phyloP scores from a whole-genome alignment of 2,329 filamentous ascomycete genomes.

The Aspergillus awamori region DNA sequence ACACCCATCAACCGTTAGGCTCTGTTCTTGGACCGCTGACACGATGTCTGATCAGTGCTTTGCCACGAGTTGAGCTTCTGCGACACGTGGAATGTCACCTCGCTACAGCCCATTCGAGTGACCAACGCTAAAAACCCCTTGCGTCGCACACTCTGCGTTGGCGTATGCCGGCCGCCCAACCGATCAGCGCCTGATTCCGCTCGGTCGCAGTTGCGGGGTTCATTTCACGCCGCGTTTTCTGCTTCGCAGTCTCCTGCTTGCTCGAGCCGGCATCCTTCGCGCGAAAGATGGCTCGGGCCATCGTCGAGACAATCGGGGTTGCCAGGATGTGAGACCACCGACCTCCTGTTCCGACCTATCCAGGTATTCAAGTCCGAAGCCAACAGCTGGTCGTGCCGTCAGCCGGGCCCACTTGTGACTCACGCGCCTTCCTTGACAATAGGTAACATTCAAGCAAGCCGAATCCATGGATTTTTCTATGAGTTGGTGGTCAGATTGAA shows the following conservation, averaged over 20 bases:
- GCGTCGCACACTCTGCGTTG: not conserved
- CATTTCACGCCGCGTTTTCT: not conserved
- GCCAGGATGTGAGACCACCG: not conserved
- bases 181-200: not conserved
- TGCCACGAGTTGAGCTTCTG: not conserved
- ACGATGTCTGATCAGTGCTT: not conserved
- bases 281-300: not conserved
- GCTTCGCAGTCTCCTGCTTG: not conserved
- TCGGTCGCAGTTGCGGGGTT: not conserved
- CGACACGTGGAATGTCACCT: not conserved
- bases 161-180: not conserved
- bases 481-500: not conserved
- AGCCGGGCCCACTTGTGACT: not conserved
- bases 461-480: not conserved
- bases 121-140: not conserved
- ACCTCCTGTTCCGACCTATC: not conserved
- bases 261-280: not conserved
- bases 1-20: not conserved
- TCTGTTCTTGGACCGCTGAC: not conserved
- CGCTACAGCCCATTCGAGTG: not conserved
- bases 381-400: not conserved
- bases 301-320: not conserved
- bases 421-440: not conserved
- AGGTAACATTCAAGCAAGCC: not conserved
- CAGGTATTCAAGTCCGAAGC: conserved; percentile 1